phyloP scores from a whole-genome alignment of 148 eudicot genomes.

The Chenopodium suecicum region DNA sequence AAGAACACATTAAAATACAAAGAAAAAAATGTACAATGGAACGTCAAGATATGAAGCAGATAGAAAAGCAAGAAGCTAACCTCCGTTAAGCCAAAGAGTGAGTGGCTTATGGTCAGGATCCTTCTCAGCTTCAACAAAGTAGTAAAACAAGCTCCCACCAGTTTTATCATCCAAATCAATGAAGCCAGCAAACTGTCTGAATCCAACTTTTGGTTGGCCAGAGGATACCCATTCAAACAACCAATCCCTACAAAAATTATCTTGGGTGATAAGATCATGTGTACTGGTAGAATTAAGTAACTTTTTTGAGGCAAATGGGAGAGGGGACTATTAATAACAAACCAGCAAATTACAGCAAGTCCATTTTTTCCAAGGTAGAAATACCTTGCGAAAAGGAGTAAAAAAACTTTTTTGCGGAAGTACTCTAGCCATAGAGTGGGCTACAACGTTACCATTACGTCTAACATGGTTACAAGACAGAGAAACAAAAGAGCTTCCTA shows the following conservation, averaged over 20 bases:
- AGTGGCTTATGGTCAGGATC: conserved; percentile 65
- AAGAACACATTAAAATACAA: neutral
- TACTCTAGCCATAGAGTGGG: too few relatives aligned
- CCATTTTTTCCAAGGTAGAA: too few relatives aligned
- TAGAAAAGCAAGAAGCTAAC: conserved; percentile 27
- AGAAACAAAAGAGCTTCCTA: too few relatives aligned
- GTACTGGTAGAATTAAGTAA: too few relatives aligned
- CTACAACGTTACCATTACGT: too few relatives aligned
- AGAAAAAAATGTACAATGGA: neutral
- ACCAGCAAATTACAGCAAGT: too few relatives aligned
- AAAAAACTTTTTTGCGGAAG: too few relatives aligned
- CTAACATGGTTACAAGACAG: too few relatives aligned
- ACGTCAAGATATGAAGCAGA: neutral
- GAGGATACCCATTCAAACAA: conserved; percentile 55
- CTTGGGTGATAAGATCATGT: neutral
- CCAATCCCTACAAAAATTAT: conserved; percentile 33
- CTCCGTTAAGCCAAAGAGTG: conserved; percentile 95
- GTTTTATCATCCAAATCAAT: conserved; percentile 77
- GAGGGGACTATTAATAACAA: too few relatives aligned
- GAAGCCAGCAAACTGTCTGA: conserved; percentile 82
- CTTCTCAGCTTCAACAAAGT: conserved; percentile 82
- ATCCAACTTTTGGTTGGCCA: conserved; percentile 82
- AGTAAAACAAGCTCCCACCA: conserved; percentile 91
- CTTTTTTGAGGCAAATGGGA: too few relatives aligned
- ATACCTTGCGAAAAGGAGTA: too few relatives aligned